These are phyloP conservation scores for Cryptococcus sp. DNA, from an alignment of 1,284 basidiomycete genomes.

Conservation along the genomic window DNA sequence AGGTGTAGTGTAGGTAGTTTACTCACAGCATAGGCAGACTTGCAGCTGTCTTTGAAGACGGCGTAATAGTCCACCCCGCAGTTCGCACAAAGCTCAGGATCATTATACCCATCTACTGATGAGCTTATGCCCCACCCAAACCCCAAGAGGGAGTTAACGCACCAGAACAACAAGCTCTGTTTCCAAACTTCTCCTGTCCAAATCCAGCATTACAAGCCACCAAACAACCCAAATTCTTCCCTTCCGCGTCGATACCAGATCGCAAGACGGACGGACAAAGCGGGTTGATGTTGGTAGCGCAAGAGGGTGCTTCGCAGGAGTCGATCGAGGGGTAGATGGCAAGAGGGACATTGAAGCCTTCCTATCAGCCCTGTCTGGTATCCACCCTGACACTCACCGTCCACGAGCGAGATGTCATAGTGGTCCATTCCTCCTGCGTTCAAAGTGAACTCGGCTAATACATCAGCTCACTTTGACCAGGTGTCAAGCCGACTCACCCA, in stretches of 20 bases:
- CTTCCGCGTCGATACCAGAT: conserved; percentile 17
- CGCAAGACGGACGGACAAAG: conserved; percentile 18
- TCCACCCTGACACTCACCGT: conserved; percentile 14
- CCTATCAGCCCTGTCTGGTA: neutral
- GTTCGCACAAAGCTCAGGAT: conserved; percentile 17
- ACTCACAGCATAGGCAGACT: conserved; percentile 29
- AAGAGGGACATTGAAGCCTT: conserved; percentile 33
- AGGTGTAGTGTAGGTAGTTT: neutral
- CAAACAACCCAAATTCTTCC: conserved; percentile 24
- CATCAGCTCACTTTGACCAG: neutral
- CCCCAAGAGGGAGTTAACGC: no score
- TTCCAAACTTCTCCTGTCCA: conserved; percentile 24
- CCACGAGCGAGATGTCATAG: conserved; percentile 32
- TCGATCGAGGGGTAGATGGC: conserved; percentile 16
- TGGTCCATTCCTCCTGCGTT: conserved; percentile 12
- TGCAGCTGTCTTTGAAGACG: conserved; percentile 32
- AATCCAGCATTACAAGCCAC: conserved; percentile 24
- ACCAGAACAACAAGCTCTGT: conserved; percentile 29
- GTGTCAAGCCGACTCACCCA: conserved; percentile 10
- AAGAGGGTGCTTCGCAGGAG: conserved; percentile 17
- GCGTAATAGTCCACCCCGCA: conserved; percentile 33
- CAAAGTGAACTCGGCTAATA: conserved; percentile 29
- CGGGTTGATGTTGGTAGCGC: conserved; percentile 24
- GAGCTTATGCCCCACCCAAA: no score
- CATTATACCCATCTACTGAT: conserved; percentile 20